Conservation (phyloP, 192 early-diverging fungal genomes). For the Coemansia sp. region DNA sequence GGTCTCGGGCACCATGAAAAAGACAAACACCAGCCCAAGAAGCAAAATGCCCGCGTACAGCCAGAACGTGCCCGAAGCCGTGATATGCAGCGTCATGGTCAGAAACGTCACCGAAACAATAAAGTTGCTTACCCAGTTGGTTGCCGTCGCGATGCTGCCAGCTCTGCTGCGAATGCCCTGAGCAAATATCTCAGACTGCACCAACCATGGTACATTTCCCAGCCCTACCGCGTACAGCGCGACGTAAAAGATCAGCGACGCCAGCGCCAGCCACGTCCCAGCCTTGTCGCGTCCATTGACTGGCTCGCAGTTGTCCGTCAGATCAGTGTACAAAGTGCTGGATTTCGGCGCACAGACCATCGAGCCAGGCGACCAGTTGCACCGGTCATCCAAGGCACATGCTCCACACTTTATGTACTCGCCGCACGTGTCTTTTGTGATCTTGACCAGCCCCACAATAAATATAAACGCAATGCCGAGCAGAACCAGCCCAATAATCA, state of each 20-base stretch:
- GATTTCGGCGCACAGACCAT: slow-evolving; percentile 21
- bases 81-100: slow-evolving; percentile 54
- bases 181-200: slow-evolving; percentile 54
- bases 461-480: slow-evolving; percentile 54
- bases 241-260: slow-evolving; percentile 52
- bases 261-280: slow-evolving; percentile 52
- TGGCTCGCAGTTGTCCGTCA: slow-evolving; percentile 37
- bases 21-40: slow-evolving; percentile 35
- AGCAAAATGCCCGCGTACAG: slow-evolving; percentile 50
- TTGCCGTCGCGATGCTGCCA: slow-evolving; percentile 48
- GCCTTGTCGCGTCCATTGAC: slow-evolving; percentile 28
- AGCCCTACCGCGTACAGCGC: slow-evolving; percentile 51
- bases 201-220: slow-evolving; percentile 52
- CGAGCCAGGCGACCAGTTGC: slow-evolving; percentile 43
- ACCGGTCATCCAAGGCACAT: slow-evolving; percentile 39
- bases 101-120: slow-evolving; percentile 51
- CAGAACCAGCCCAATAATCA: slow-evolving; percentile 42
- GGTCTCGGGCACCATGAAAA: slow-evolving; percentile 47
- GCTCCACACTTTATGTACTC: slow-evolving; percentile 48
- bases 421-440: slow-evolving; percentile 42
- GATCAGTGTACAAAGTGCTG: slow-evolving; percentile 17
- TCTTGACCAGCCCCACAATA: slow-evolving; percentile 53
- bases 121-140: slow-evolving; percentile 53
- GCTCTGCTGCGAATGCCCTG: slow-evolving; percentile 55
- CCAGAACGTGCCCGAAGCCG: slow-evolving; percentile 54